Conservation (phyloP, 768 basidiomycete genomes). For the Trametes cubensis region DNA sequence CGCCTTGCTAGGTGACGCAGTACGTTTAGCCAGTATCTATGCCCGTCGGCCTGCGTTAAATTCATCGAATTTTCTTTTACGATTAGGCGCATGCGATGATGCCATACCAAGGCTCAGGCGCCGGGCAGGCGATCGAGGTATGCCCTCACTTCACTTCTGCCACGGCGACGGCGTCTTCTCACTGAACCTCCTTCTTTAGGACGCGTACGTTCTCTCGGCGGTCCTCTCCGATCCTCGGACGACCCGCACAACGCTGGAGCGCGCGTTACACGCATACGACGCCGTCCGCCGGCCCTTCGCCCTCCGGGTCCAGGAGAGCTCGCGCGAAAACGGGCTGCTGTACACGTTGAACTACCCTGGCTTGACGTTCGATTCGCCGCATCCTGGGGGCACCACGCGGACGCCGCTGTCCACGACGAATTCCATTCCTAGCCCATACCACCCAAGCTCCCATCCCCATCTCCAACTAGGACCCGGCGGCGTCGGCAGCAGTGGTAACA, state of each 20-base stretch:
- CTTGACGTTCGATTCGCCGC: slow-evolving; percentile 20
- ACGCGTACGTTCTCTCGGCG: slow-evolving; percentile 41
- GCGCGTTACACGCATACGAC: slow-evolving; percentile 36
- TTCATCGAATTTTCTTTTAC: neutral
- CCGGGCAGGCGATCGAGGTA: slow-evolving; percentile 48
- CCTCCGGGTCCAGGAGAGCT: slow-evolving; percentile 29
- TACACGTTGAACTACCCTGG: slow-evolving; percentile 33
- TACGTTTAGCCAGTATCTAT: slow-evolving; percentile 16
- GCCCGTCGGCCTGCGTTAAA: neutral
- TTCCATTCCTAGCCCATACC: too few relatives aligned
- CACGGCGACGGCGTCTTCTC: neutral
- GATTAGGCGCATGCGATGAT: slow-evolving; percentile 42
- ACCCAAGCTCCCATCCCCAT: too few relatives aligned
- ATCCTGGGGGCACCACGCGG: too few relatives aligned
- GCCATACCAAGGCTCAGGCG: slow-evolving; percentile 49
- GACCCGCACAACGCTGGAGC: slow-evolving; percentile 23
- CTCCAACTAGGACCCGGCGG: too few relatives aligned
- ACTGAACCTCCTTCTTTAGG: slow-evolving; percentile 25
- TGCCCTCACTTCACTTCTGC: slow-evolving; percentile 6
- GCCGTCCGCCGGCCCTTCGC: slow-evolving; percentile 36
- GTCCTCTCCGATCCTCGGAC: slow-evolving; percentile 47
- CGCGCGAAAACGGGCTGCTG: slow-evolving; percentile 34
- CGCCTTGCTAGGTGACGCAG: slow-evolving; percentile 48
- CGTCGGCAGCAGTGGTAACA: too few relatives aligned
- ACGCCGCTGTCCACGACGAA: too few relatives aligned